A percentile compares a stretch with the other conserved stretches of the same genome.
Conservation (phyloP, 495 filamentous ascomycete species). For the Symbiotaphrina buchneri region DNA sequence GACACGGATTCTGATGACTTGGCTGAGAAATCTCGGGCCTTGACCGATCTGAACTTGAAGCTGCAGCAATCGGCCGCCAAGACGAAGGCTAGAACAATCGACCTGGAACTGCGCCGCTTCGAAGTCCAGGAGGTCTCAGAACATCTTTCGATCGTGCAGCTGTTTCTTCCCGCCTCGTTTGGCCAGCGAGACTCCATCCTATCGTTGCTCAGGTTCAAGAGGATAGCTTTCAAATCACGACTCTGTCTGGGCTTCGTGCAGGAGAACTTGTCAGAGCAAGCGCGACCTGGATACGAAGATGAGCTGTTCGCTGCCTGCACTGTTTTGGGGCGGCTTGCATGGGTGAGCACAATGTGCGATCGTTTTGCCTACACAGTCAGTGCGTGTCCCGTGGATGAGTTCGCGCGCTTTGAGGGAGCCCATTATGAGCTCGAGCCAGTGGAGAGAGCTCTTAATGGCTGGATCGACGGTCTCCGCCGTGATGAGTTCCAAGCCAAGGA, state of each 20-base stretch:
- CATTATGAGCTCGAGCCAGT: constrained; percentile 84
- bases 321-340: constrained; percentile 63
- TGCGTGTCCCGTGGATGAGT: constrained; percentile 53
- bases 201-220: constrained; percentile 66
- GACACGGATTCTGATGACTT: constrained; percentile 82
- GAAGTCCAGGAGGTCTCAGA: constrained; percentile 78
- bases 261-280: constrained; percentile 38
- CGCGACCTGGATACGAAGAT: constrained; percentile 36
- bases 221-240: constrained; percentile 71
- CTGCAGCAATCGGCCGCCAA: constrained; percentile 75
- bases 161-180: constrained; percentile 80
- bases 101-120: constrained; percentile 68
- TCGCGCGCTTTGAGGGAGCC: constrained; percentile 49
- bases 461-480: constrained; percentile 61
- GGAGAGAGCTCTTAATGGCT: constrained; percentile 69
- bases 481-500: constrained; percentile 77
- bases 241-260: constrained; percentile 61
- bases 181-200: constrained; percentile 62
- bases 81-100: constrained; percentile 80
- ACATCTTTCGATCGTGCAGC: constrained; percentile 64
- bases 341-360: constrained; percentile 62
- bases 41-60: constrained; percentile 92
- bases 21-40: constrained; percentile 60
- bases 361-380: constrained; percentile 62
- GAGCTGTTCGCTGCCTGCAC: constrained; percentile 57